phyloP scores from a whole-genome alignment of 306 rosid species.

The Gleditsia sinensis region DNA sequence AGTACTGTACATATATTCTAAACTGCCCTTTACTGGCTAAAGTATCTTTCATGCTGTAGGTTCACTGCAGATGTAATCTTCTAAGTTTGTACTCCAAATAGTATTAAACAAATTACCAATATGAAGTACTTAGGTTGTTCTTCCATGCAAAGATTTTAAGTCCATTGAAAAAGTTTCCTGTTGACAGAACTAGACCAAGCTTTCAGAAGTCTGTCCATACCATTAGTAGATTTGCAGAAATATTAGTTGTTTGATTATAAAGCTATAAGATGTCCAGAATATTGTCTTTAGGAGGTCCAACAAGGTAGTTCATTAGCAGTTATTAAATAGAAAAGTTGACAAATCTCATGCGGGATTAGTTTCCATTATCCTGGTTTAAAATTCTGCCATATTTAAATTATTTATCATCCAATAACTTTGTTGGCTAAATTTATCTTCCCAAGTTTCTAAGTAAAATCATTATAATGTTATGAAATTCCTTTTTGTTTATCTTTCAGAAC shows the following conservation, averaged over 20 bases:
- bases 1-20: neutral
- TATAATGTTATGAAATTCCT: neutral
- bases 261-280: neutral
- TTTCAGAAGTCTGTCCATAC: neutral
- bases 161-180: neutral
- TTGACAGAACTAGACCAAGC: slow-evolving; percentile 18
- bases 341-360: neutral
- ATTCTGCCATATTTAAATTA: slow-evolving; percentile 4
- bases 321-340: slow-evolving; percentile 3
- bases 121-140: neutral
- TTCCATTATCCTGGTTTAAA: slow-evolving; percentile 4
- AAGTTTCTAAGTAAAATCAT: neutral
- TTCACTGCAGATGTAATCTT: neutral
- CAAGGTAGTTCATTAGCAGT: slow-evolving; percentile 4
- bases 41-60: slow-evolving; percentile 1
- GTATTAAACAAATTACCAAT: neutral
- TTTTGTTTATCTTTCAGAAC: neutral
- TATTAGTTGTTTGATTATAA: neutral
- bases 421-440: neutral
- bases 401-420: neutral
- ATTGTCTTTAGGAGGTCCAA: slow-evolving; percentile 16
- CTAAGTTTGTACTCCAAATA: neutral
- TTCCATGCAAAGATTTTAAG: neutral
- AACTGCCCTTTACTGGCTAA: slow-evolving; percentile 1
- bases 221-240: neutral